Conservation (phyloP, 148 eudicot species). For the Rhododendron simsii region DNA sequence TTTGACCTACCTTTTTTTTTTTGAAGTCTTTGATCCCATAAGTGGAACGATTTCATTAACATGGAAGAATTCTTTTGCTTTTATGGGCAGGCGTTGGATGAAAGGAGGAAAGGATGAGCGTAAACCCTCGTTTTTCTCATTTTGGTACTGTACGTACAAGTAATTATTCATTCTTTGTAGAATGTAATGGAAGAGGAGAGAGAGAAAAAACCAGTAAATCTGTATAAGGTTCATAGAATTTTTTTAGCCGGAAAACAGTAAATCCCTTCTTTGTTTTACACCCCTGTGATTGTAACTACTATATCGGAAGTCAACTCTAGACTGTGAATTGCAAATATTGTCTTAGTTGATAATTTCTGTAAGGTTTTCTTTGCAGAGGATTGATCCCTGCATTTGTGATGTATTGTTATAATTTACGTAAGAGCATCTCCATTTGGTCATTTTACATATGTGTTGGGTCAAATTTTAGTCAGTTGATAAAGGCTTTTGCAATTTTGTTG, state of each 20-base stretch:
- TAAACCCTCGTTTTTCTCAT: neutral
- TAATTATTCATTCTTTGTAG: conserved; percentile 27
- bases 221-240: neutral
- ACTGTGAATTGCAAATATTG: neutral
- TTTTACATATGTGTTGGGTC: no score
- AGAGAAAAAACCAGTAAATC: neutral
- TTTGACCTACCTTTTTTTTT: neutral
- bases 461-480: no score
- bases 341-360: neutral
- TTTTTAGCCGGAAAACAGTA: neutral
- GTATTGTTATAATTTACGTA: no score
- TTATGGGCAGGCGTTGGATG: no score
- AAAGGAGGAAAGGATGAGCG: no score
- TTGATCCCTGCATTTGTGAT: no score
- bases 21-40: neutral
- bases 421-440: no score
- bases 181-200: neutral
- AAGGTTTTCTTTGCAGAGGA: neutral
- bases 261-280: neutral
- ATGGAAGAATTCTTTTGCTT: neutral
- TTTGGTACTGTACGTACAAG: neutral
- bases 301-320: no score
- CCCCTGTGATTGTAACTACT: no score
- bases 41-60: neutral
- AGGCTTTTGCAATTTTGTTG: no score